phyloP scores from a whole-genome alignment of 352 stramenopile genomes.

The Phytophthora tubulina region DNA sequence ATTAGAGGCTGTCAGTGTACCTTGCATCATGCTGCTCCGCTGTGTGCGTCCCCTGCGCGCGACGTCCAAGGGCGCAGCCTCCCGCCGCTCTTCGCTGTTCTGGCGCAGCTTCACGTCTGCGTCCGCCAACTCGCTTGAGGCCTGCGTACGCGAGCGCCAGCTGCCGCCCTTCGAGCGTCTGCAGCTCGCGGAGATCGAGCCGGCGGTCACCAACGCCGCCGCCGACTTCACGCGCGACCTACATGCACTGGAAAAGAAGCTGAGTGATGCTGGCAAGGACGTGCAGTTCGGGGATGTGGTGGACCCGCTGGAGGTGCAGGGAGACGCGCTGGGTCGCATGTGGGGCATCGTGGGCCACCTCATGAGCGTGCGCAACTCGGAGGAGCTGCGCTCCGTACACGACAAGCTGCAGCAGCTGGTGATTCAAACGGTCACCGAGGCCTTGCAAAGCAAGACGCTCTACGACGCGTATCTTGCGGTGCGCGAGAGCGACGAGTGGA shows the following conservation, averaged over 20 bases:
- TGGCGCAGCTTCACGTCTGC: conserved; percentile 31
- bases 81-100: conserved; percentile 27
- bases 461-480: conserved; percentile 92
- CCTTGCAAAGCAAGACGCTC: conserved; percentile 93
- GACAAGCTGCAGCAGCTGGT: conserved; percentile 94
- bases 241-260: conserved; percentile 51
- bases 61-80: conserved; percentile 5
- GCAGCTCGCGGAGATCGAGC: conserved; percentile 67
- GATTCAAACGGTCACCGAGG: conserved; percentile 93
- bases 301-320: conserved; percentile 93
- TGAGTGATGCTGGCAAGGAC: conserved; percentile 32
- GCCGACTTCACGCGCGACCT: conserved; percentile 63
- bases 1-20: conserved; percentile 20
- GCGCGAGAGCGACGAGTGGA: conserved; percentile 70
- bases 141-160: conserved; percentile 63
- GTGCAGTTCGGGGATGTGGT: conserved; percentile 91
- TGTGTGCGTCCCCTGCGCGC: conserved; percentile 30
- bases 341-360: conserved; percentile 97
- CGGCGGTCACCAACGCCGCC: conserved; percentile 64
- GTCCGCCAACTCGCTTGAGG: conserved; percentile 59
- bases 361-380: conserved; percentile 97
- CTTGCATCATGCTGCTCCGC: conserved; percentile 42
- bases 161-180: conserved; percentile 79
- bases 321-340: conserved; percentile 91
- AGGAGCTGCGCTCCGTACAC: conserved; percentile 94